Evolutionary conservation across 1,284 basidiomycete genomes (phyloP), one percentile per base, ranked within the genome.

Genomic region (Cryptococcus sp.): DNA sequence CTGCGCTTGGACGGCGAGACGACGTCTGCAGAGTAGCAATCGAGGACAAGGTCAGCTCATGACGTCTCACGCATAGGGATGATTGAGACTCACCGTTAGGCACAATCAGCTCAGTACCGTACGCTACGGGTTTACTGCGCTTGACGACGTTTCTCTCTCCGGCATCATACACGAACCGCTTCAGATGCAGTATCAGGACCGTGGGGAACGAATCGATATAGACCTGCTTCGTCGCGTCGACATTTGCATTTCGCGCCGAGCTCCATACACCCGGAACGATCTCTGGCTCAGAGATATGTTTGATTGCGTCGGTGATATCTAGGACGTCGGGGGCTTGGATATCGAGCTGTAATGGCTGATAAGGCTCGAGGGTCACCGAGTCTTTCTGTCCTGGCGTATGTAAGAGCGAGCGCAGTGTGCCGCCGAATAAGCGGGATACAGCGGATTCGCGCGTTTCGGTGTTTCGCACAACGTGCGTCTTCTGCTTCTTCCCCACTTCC

Each of bases 401-500:
- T 15, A 98, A 81, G 3, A 91, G 88, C 30, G 90, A 91, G n/a
- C 93, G 86, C 76, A 94, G 88, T 69, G 91, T 93, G 41, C 94
- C 93, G 35, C 93, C 93, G 73, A 98, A 99, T 65, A 98, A 90
- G 40, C 88, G 83, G 1, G 91, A 91, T 58, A 99, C 90, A 1
- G 93, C 90, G 3, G 92, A 92, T 64, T 95, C 91, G 5, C 84
- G 83, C 1, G 85, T 85, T 73, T 90, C 91, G 50, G 88, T 87
- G 30, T 86, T 88, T 49, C 93, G 82, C 1, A 93, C 93, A 50
- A 90, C 82, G n/a, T 90, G 86, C 19, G 84, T 86, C 70, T 87
- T 85, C 70, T 96, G 96, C 77, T 88, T 88, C 77, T 88, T 91
- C 30, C 93, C 93, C 0, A 99, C 93, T 78, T 98, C 94, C 47